Evolutionary conservation across 768 basidiomycete species (phyloP).

Genomic region (Mycena floridula): DNA sequence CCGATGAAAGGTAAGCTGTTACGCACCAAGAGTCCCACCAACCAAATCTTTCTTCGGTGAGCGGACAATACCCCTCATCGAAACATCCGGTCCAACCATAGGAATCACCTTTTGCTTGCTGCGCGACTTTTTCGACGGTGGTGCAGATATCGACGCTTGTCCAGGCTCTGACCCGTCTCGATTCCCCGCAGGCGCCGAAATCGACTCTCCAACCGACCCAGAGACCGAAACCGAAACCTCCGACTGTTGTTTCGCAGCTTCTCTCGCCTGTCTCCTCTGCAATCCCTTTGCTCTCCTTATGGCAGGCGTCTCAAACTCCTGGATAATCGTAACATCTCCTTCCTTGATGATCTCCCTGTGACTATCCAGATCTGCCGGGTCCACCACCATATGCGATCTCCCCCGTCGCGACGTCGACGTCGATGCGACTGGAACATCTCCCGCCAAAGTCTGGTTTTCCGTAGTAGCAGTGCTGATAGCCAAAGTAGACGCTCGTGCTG

Average conservation of each 20-base stretch:
- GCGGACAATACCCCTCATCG: too few species aligned
- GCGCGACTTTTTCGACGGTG: too few species aligned
- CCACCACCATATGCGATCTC: background rate
- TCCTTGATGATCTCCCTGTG: slow-evolving; percentile 18
- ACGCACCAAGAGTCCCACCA: too few species aligned
- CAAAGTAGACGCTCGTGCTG: slow-evolving; percentile 35
- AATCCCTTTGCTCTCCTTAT: slow-evolving; percentile 52
- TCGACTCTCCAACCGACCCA: background rate
- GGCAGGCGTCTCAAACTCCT: slow-evolving; percentile 67
- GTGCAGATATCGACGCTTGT: too few species aligned
- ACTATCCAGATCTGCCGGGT: slow-evolving; percentile 14
- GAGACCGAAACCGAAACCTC: too few species aligned
- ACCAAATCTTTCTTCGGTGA: too few species aligned
- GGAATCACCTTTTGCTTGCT: too few species aligned
- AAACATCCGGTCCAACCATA: too few species aligned
- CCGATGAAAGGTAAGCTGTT: too few species aligned
- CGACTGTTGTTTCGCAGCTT: too few species aligned
- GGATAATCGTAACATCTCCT: slow-evolving; percentile 56
- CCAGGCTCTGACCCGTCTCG: background rate
- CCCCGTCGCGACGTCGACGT: background rate
- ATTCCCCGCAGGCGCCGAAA: background rate
- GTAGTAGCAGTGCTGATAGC: slow-evolving; percentile 43
- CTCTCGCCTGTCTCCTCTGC: background rate
- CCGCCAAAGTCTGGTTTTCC: slow-evolving; percentile 34
- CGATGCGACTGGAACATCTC: background rate